A percentile compares a stretch with the other conserved stretches of the same genome.
These are phyloP conservation scores for Colletotrichum sp. DNA, from an alignment of 2,329 filamentous ascomycete genomes.

Conservation along the genomic window DNA sequence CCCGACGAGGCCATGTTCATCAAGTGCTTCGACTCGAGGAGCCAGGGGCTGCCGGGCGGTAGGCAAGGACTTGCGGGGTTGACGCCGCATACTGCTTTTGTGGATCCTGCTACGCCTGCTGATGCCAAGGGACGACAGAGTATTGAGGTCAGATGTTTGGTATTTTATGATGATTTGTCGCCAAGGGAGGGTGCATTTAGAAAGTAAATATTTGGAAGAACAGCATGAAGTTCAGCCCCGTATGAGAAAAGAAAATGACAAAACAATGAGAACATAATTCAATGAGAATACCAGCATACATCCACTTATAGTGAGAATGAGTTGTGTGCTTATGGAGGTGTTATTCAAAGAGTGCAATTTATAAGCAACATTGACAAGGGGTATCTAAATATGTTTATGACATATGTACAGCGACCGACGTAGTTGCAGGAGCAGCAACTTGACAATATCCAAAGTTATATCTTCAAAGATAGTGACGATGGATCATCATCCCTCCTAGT, in stretches of 20 bases:
- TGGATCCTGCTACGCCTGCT: slow-evolving; percentile 66
- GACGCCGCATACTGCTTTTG: slow-evolving; percentile 60
- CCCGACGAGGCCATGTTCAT: slow-evolving; percentile 52
- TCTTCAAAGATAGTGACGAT: background rate
- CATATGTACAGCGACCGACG: slow-evolving; percentile 2
- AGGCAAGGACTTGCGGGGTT: slow-evolving; percentile 51
- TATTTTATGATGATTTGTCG: slow-evolving; percentile 57
- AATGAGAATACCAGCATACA: background rate
- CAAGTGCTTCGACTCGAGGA: slow-evolving; percentile 60
- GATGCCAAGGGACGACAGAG: slow-evolving; percentile 71
- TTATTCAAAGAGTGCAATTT: background rate
- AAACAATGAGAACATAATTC: background rate
- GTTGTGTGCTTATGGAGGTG: background rate
- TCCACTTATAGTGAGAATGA: background rate
- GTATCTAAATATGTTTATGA: slow-evolving; percentile 1
- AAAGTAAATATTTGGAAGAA: background rate
- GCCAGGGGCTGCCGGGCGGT: slow-evolving; percentile 45
- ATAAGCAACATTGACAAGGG: background rate
- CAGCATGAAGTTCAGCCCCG: background rate
- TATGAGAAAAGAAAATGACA: background rate
- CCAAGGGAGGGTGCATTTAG: background rate
- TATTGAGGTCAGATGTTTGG: slow-evolving; percentile 68
- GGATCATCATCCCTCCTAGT: background rate
- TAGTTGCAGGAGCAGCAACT: background rate
- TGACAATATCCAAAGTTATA: background rate